Conservation (phyloP, 768 basidiomycete species). For the Collybia nuda region DNA sequence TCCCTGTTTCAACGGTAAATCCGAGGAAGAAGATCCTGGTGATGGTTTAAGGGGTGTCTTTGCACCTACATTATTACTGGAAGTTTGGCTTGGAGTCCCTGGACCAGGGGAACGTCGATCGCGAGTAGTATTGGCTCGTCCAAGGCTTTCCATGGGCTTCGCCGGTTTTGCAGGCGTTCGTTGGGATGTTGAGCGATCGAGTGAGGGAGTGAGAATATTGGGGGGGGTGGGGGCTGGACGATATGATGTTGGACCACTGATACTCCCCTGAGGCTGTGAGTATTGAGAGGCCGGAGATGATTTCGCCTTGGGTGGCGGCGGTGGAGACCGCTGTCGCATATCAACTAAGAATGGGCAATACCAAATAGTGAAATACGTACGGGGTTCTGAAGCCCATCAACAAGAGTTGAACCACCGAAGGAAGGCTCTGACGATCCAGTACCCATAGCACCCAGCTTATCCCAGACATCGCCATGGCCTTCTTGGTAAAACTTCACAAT, state of each 20-base stretch:
- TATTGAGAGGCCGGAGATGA: constrained; percentile 16
- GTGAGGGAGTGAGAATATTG: constrained; percentile 56
- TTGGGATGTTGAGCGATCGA: constrained; percentile 89
- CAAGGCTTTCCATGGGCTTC: constrained; percentile 48
- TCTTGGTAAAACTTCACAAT: constrained; percentile 99
- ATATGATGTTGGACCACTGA: constrained; percentile 54
- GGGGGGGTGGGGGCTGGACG: constrained; percentile 80
- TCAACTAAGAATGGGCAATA: constrained; percentile 4
- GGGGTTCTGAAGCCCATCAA: constrained; percentile 54
- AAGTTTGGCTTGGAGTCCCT: constrained; percentile 24
- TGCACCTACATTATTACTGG: constrained; percentile 21
- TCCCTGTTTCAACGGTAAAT: constrained; percentile 48
- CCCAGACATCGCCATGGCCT: constrained; percentile 78
- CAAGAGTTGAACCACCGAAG: constrained; percentile 31
- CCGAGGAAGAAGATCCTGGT: constrained; percentile 58
- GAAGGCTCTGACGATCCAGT: constrained; percentile 15
- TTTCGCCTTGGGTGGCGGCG: constrained; percentile 48
- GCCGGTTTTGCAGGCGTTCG: constrained; percentile 61
- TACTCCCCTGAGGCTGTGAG: constrained; percentile 24
- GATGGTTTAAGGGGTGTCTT: constrained; percentile 47
- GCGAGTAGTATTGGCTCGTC: constrained; percentile 69
- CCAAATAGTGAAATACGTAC: constrained; percentile 38
- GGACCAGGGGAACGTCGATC: constrained; percentile 53
- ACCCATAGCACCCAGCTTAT: constrained; percentile 75
- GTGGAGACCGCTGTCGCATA: constrained; percentile 42